phyloP scores from a whole-genome alignment of 805 yeast genomes.

The Candida boleticola region DNA sequence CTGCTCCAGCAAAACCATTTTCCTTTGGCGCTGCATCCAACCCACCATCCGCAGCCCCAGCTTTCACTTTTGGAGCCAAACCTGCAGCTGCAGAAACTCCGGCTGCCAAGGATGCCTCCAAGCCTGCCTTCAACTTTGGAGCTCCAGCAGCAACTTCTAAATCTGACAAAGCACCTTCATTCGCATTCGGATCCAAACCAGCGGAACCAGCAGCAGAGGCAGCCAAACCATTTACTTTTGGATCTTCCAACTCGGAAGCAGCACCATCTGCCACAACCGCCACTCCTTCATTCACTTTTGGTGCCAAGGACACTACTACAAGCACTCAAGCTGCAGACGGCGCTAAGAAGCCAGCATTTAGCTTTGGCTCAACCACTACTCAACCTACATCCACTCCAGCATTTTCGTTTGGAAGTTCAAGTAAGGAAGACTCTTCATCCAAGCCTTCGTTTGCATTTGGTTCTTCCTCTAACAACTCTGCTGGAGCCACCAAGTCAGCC shows the following conservation, averaged over 20 bases:
- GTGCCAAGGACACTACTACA: slow-evolving; percentile 7
- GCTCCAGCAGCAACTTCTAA: slow-evolving; percentile 31
- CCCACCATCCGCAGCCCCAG: slow-evolving; percentile 13
- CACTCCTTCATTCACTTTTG: slow-evolving; percentile 22
- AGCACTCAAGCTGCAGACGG: not conserved
- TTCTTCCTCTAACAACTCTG: slow-evolving; percentile 1
- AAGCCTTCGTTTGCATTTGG: slow-evolving; percentile 8
- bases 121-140: slow-evolving; percentile 19
- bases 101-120: slow-evolving; percentile 8
- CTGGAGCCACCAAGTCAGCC: slow-evolving; percentile 16
- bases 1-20: too few relatives aligned
- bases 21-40: slow-evolving; percentile 8
- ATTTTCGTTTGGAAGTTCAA: slow-evolving; percentile 14
- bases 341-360: slow-evolving; percentile 18
- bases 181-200: slow-evolving; percentile 4
- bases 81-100: too few relatives aligned
- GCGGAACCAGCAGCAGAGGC: slow-evolving; percentile 5
- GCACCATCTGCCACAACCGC: slow-evolving; percentile 14
- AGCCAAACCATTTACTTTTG: slow-evolving; percentile 36
- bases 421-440: slow-evolving; percentile 6
- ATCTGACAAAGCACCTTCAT: slow-evolving; percentile 1
- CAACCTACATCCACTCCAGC: slow-evolving; percentile 13
- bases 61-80: slow-evolving; percentile 18
- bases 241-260: slow-evolving; percentile 17
- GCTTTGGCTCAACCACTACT: slow-evolving; percentile 12